A percentile compares a stretch with the other conserved stretches of the same genome.
phyloP scores from a whole-genome alignment of 495 filamentous ascomycete species.

The Penicillium angulare region DNA sequence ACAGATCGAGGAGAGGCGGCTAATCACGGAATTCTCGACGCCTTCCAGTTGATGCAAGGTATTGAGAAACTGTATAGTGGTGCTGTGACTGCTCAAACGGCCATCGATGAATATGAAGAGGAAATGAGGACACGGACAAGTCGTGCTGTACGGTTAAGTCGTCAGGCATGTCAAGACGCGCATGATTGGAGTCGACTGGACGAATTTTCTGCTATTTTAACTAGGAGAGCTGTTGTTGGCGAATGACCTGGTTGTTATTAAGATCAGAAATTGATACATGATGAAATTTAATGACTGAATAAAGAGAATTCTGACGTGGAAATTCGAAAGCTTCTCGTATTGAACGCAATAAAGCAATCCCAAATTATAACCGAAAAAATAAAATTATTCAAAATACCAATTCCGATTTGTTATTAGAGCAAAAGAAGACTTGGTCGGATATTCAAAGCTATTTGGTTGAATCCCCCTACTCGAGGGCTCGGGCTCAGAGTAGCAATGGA shows the following conservation, averaged over 20 bases:
- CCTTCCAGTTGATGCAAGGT: constrained; percentile 23
- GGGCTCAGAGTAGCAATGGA: too few species aligned
- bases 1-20: constrained; percentile 53
- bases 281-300: too few species aligned
- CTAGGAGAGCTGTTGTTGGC: constrained; percentile 17
- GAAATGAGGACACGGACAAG: constrained; percentile 48
- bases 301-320: too few species aligned
- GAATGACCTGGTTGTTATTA: neutral
- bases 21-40: constrained; percentile 56
- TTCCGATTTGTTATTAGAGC: neutral
- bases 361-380: too few species aligned
- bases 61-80: constrained; percentile 17
- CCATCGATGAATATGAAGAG: constrained; percentile 51
- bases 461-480: too few species aligned
- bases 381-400: neutral
- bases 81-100: constrained; percentile 18
- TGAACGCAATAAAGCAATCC: too few species aligned
- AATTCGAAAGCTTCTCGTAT: too few species aligned
- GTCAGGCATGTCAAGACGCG: constrained; percentile 59
- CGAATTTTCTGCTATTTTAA: constrained; percentile 27
- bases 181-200: constrained; percentile 48
- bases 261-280: neutral
- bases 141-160: constrained; percentile 53
- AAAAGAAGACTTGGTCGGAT: too few species aligned
- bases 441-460: neutral